Percentiles rank a stretch among this genome's conserved stretches.
These are phyloP conservation scores for Monosporascus sp. DNA, from an alignment of 2,329 filamentous ascomycete genomes.

Conservation along the genomic window DNA sequence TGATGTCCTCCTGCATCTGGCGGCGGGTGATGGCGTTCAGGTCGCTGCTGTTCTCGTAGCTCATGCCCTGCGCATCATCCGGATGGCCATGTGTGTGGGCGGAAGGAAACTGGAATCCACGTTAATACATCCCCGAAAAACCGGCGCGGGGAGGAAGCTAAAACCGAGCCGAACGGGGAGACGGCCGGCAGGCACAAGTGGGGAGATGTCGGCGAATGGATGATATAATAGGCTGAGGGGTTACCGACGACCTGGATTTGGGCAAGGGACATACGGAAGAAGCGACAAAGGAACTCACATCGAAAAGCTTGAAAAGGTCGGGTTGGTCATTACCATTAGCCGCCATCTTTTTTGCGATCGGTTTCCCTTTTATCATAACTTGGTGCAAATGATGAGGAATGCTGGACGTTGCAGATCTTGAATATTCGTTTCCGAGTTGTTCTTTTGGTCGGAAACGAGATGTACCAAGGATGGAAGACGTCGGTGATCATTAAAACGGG, in stretches of 20 bases:
- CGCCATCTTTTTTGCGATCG: neutral
- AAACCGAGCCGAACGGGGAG: neutral
- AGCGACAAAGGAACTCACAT: neutral
- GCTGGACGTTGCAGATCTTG: neutral
- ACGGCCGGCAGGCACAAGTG: neutral
- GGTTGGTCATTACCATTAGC: neutral
- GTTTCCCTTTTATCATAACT: neutral
- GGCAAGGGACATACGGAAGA: neutral
- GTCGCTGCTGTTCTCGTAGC: conserved; percentile 22
- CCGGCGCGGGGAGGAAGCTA: neutral
- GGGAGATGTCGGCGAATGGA: neutral
- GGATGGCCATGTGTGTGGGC: conserved; percentile 3
- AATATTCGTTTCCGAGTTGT: too few species aligned
- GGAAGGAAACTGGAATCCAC: neutral
- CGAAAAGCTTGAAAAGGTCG: neutral
- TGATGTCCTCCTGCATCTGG: conserved; percentile 38
- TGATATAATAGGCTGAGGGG: neutral
- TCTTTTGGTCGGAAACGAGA: too few species aligned
- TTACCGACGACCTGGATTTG: neutral
- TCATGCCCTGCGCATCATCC: conserved; percentile 11
- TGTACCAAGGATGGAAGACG: neutral
- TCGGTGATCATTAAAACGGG: conserved; percentile 1
- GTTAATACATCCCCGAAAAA: neutral
- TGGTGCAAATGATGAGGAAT: neutral
- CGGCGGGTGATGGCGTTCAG: conserved; percentile 26